A percentile compares a stretch with the other conserved stretches of the same genome.
Evolutionary conservation across 2,329 filamentous ascomycete genomes (phyloP).

Genomic region (Pezicula carpinea): DNA sequence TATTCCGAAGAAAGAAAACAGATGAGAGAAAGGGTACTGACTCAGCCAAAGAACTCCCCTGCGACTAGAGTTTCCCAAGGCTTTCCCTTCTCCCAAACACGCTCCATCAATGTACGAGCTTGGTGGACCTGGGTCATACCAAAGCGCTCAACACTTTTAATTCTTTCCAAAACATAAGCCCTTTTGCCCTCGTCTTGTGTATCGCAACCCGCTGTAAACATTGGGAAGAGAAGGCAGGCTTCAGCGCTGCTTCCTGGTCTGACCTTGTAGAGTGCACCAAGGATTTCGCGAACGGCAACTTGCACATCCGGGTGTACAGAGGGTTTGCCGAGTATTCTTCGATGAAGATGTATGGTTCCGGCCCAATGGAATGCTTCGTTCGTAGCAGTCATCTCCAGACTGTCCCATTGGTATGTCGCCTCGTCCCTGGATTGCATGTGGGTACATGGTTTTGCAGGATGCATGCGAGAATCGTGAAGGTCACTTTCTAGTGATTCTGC

Average conservation of each 20-base stretch:
- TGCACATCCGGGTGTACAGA: conserved; percentile 57
- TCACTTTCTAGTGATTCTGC: conserved; percentile 58
- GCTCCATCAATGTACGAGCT: conserved; percentile 62
- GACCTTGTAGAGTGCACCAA: conserved; percentile 58
- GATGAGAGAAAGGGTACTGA: not conserved
- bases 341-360: conserved; percentile 69
- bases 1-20: too few relatives aligned
- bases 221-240: conserved; percentile 70
- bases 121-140: conserved; percentile 71
- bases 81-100: conserved; percentile 62
- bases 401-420: conserved; percentile 50
- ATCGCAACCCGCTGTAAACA: conserved; percentile 81
- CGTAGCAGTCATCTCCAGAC: conserved; percentile 61
- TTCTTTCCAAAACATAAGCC: conserved; percentile 57
- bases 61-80: conserved; percentile 61
- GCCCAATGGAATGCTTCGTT: conserved; percentile 80
- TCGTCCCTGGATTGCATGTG: conserved; percentile 45
- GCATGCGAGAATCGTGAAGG: conserved; percentile 49
- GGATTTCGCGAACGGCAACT: conserved; percentile 56
- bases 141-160: conserved; percentile 64
- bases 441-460: conserved; percentile 32
- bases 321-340: conserved; percentile 63
- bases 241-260: conserved; percentile 65
- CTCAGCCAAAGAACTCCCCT: conserved; percentile 28
- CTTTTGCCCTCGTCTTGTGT: conserved; percentile 51